Conservation (phyloP, 495 filamentous ascomycete species). For the Ramalina intermedia region DNA sequence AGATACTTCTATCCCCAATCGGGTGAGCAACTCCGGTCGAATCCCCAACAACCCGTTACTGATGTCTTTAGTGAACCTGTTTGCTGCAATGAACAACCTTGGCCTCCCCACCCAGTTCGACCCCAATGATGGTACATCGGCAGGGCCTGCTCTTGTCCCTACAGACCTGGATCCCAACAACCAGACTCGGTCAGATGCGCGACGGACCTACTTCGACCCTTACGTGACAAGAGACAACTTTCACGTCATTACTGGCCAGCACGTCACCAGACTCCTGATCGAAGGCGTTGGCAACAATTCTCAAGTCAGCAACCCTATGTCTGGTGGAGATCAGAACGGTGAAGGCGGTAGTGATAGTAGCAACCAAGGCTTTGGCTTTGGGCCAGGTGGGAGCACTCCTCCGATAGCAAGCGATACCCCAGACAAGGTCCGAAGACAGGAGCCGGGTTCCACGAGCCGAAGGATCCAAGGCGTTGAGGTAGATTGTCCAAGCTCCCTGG, state of each 20-base stretch:
- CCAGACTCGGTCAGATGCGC: conserved; percentile 27
- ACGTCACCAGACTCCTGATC: conserved; percentile 30
- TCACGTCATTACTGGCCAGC: conserved; percentile 29
- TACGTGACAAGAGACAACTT: conserved; percentile 25
- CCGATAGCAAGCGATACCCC: conserved; percentile 3
- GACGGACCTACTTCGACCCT: conserved; percentile 28
- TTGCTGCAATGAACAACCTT: conserved; percentile 32
- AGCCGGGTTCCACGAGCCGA: conserved; percentile 5
- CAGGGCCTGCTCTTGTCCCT: conserved; percentile 33
- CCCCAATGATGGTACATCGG: conserved; percentile 29
- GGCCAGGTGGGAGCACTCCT: conserved; percentile 14
- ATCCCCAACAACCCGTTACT: background rate
- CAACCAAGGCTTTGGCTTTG: conserved; percentile 17
- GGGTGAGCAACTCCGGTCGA: conserved; percentile 4
- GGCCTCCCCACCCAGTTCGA: conserved; percentile 34
- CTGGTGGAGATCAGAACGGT: conserved; percentile 14
- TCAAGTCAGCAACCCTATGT: conserved; percentile 8
- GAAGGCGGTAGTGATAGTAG: conserved; percentile 9
- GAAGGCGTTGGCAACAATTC: conserved; percentile 12
- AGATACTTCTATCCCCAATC: conserved; percentile 22
- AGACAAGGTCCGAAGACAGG: conserved; percentile 8
- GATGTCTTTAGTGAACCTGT: conserved; percentile 31
- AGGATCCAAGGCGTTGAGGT: conserved; percentile 16
- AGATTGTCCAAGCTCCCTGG: background rate
- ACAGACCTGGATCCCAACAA: conserved; percentile 27